Evolutionary conservation across 139 green algal species (phyloP).

Genomic region (Tetraselmis striata): DNA sequence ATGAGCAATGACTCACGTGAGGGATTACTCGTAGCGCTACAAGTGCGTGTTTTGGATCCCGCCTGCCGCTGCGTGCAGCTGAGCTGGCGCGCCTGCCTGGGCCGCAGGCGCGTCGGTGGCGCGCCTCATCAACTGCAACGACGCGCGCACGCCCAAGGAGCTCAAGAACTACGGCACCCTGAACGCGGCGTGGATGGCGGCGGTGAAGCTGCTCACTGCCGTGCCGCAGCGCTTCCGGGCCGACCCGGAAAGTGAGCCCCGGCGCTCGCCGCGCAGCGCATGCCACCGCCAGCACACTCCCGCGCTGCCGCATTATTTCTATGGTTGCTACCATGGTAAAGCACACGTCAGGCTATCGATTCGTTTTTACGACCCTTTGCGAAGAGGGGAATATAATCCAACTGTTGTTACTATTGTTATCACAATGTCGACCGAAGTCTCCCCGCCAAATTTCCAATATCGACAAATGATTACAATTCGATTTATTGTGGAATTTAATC

Average conservation of each 20-base stretch:
- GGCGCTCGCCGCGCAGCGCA: neutral
- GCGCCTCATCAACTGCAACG: neutral
- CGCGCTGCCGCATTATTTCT: no score
- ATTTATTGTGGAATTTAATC: no score
- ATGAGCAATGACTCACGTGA: neutral
- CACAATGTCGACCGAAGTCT: no score
- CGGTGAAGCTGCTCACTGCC: neutral
- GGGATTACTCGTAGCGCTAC: no score
- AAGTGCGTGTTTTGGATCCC: no score
- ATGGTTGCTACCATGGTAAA: no score
- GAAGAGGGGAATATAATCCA: neutral
- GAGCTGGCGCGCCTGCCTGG: no score
- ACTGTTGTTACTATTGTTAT: neutral
- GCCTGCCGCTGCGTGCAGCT: no score
- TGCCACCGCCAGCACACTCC: neutral
- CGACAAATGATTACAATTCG: no score
- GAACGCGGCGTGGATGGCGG: neutral
- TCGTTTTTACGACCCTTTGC: neutral
- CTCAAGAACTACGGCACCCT: neutral
- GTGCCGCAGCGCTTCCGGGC: neutral
- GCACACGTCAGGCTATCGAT: neutral
- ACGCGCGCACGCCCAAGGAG: neutral
- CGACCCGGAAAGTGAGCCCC: neutral
- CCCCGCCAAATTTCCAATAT: no score
- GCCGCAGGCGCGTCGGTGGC: neutral